Percentiles rank a stretch among this genome's conserved stretches.
Evolutionary conservation across 2,329 filamentous ascomycete species (phyloP).

Genomic region (Juglanconis juglandina): DNA sequence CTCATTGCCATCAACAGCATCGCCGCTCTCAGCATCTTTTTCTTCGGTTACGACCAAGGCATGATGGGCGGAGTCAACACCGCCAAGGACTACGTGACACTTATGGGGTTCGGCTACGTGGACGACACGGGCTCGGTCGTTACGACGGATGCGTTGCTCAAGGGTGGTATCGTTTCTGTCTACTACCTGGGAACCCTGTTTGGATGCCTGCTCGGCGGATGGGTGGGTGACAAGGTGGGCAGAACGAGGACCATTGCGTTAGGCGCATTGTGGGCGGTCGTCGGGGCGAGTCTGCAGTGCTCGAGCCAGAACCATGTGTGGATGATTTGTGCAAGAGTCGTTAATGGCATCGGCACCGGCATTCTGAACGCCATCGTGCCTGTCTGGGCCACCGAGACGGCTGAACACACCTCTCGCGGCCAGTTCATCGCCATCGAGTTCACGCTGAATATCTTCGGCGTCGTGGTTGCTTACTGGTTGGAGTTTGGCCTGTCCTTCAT

Average conservation of each 20-base stretch:
- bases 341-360: conserved; percentile 66
- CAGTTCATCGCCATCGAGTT: conserved; percentile 71
- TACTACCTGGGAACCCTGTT: conserved; percentile 59
- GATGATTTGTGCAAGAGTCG: conserved; percentile 65
- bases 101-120: conserved; percentile 63
- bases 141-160: conserved; percentile 56
- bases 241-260: conserved; percentile 61
- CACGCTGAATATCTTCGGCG: conserved; percentile 37
- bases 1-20: conserved; percentile 61
- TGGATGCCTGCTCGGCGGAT: conserved; percentile 62
- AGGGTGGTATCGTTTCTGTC: conserved; percentile 58
- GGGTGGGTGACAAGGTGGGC: conserved; percentile 60
- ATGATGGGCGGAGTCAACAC: conserved; percentile 66
- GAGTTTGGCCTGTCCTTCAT: conserved; percentile 31
- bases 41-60: conserved; percentile 60
- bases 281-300: conserved; percentile 63
- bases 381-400: conserved; percentile 69
- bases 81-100: conserved; percentile 58
- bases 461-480: conserved; percentile 32
- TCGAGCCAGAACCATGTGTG: conserved; percentile 63
- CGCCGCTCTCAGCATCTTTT: conserved; percentile 64
- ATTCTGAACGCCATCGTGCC: conserved; percentile 68
- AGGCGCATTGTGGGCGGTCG: conserved; percentile 53
- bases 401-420: conserved; percentile 64
- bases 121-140: conserved; percentile 47